A percentile compares a stretch with the other conserved stretches of the same genome.
Conservation (phyloP, 2,329 filamentous ascomycete genomes). For the Trichoderma guizhouense region DNA sequence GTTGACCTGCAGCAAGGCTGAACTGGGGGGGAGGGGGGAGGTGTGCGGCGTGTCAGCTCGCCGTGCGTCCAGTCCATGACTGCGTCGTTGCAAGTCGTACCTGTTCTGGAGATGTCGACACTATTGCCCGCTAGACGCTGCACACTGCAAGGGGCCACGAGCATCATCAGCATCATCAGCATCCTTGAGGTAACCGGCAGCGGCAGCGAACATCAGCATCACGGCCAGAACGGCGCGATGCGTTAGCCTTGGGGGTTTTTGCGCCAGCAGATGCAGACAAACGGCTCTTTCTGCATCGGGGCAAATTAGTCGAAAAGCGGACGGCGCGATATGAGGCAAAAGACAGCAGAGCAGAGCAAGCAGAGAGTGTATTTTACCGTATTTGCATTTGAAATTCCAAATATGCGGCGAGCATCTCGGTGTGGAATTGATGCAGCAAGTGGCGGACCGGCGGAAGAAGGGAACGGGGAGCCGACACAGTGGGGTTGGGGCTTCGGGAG, state of each 20-base stretch:
- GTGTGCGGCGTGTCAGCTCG: conserved; percentile 18
- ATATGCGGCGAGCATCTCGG: neutral
- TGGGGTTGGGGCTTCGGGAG: neutral
- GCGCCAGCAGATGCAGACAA: neutral
- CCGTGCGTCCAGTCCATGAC: neutral
- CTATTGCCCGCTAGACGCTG: conserved; percentile 2
- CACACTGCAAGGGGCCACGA: conserved; percentile 10
- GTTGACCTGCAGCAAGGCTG: conserved; percentile 21
- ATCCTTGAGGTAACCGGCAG: neutral
- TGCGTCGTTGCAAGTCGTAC: neutral
- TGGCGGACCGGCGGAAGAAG: neutral
- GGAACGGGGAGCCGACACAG: neutral
- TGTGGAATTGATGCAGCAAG: neutral
- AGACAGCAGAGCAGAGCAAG: too few relatives aligned
- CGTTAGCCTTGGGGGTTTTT: neutral
- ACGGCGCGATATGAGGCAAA: neutral
- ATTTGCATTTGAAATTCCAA: neutral
- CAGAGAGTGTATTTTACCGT: too few relatives aligned
- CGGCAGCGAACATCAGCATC: conserved; percentile 1
- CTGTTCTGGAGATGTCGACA: neutral
- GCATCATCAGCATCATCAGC: conserved; percentile 3
- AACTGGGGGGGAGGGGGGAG: conserved; percentile 15
- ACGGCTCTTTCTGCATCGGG: conserved; percentile 12
- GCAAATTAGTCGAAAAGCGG: conserved; percentile 13
- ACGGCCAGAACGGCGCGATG: neutral